Evolutionary conservation across 192 early-diverging fungal genomes (phyloP), one percentile per base, ranked within the genome.

Genomic region (Jimgerdemannia lactiflua): DNA sequence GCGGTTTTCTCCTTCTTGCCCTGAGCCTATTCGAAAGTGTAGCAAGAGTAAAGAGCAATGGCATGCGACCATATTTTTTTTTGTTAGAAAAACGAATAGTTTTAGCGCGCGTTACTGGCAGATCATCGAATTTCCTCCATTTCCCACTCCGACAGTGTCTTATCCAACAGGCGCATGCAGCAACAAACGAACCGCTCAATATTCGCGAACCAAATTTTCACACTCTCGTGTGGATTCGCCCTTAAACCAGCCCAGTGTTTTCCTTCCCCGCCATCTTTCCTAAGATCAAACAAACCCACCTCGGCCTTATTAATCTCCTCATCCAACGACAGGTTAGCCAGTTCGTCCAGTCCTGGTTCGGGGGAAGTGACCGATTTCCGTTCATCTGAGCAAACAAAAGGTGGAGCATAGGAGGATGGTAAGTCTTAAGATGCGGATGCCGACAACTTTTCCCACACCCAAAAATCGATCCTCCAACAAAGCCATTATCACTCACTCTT

Each of bases 1-100:
- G 74, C 84, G 76, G 71, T 77, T 74, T 67, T 77, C 18, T 65
- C 80, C 69, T 43, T 74, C 82, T 59, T 59, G 49, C 49, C 14
- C 8, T 59, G 49, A 0, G 49, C 6, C 49, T 59, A 14, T 59
- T 59, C 29, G 29, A 29, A 29, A 29, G 29, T 29, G 29, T 29
- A 1, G 29, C 29, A 29, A 29, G 29, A 29, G 1, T 29, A 29
- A 29, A 29, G 29, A 29, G 29, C 29, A 29, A 29, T 1, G 29
- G 29, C 29, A 29, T 29, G 29, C 29, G 29, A 29, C 29, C 29
- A 1, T 29, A 0, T 29, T 29, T 29, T 29, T 29, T 29, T 29
- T 29, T 29, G 29, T 29, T 29, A 29, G 29, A 29, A 29, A 29
- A 29, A 29, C 29, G 29, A 29, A 29, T 29, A 29, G 29, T 29